Base-by-base conservation (phyloP, 225 moss, liverwort and hornwort species). In the Marchantia polymorpha region DNA sequence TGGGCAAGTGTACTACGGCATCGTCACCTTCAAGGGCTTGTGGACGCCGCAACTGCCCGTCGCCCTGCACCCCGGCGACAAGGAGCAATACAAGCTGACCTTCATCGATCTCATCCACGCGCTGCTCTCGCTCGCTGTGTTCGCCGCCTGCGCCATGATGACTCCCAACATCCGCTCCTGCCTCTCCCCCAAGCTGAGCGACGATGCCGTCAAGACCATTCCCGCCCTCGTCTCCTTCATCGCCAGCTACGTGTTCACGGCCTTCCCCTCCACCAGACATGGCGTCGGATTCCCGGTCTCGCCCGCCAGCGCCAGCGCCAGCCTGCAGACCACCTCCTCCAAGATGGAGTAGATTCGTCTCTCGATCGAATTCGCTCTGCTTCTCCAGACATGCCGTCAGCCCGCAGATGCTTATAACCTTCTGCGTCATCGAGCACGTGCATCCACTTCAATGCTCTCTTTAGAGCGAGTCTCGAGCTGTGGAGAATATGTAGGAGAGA, bases 271-370 rank as follows among this genome's bases (percentile, higher is more conserved):
- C 0, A 67, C 52, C 14, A 80, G 88, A 72, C 88, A 86, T 54
- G 88, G 86, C 17, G 10, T 89, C 26, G 88, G 88, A 7, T 89
- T 86, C 59, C 88, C 88, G 6, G 88, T 86, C 5, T 76, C 87
- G 64, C 87, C 87, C 6, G 63, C 81, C 23, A 76, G 15, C 52
- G 26, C 0, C 52, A 12, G 7, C 73, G n/a, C 23, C 65, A 65
- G 65, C 65, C 1, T 10, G 12, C 65, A 65, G 65, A 12, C 71
- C 50, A 9, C 71, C 20, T 19, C 65, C 14, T 49, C 50, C 71
- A 71, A 71, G 50, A 5, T 50, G n/a, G 71, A 71, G 39, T 71
- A 71, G 50, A 71, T 39, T 39, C 39, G 39, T n/a, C 50, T 49
- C 5, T 71, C 50, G 69, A 9, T 69, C 48, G 16, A 19, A 17